Base-by-base conservation (phyloP, 106 monocot genomes). In the Vanilla planifolia region DNA sequence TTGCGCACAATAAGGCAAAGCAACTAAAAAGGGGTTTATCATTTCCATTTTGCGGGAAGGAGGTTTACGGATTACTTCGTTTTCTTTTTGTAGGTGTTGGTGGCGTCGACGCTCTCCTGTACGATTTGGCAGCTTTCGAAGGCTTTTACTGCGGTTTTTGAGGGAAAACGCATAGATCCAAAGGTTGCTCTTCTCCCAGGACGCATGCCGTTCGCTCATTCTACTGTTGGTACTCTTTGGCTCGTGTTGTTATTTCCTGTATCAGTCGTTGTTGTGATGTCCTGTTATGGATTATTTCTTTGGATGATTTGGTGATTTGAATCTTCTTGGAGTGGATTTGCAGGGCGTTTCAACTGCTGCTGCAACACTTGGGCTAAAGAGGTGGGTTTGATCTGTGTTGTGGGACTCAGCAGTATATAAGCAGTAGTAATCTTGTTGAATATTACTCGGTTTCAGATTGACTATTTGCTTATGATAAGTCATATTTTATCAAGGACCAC, bases 281-380 rank as follows among this genome's bases (percentile, higher is more conserved):
- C 27, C 16, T 27, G 15, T 48, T 19, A 16, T 4, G 11, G 0
- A 46, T 46, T 16, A 15, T 46, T 46, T 40, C 6, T 40, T 37
- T 10, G 40, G 59, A 32, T 30, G 47, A 19, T 64, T 17, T 30
- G 64, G 20, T 27, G 2, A 35, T 64, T 43, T 47, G 24, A 34
- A 32, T 39, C 22, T 27, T 22, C 8, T 43, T 26, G 25, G 7
- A n/a, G 42, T 63, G 48, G 32, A 33, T 46, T 74, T 76, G 35
- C 63, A 95, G 94, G 62, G 62, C 59, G 94, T 86, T 45, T 80
- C 67, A 36, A 86, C 94, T 48, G 89, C 79, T 48, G 80, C 86
- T 40, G 90, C 89, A 59, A 78, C 71, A 3, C 78, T 95, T 48
- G 94, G 71, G 48, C 65, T 95, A 48, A 78, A 95, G 70, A 89